Conservation (phyloP, 116 monocot species). For the Posidonia oceanica region DNA sequence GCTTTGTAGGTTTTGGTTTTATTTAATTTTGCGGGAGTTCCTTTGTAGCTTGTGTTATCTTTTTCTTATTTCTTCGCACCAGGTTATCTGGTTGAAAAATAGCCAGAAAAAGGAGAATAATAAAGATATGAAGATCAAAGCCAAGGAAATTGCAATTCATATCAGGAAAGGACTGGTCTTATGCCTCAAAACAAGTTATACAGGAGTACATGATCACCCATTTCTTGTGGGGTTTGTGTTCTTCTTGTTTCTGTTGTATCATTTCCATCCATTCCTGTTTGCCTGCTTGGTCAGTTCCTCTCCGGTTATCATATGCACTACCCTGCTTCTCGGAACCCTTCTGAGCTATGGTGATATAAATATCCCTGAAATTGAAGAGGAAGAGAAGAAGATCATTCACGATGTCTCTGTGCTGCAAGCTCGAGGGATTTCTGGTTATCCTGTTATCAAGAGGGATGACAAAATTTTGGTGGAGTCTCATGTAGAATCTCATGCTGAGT, state of each 20-base stretch:
- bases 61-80: background rate
- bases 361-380: constrained; percentile 28
- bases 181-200: constrained; percentile 18
- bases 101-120: background rate
- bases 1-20: too few species aligned
- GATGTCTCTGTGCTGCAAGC: constrained; percentile 30
- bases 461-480: constrained; percentile 13
- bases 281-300: constrained; percentile 38
- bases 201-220: constrained; percentile 29
- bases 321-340: constrained; percentile 52
- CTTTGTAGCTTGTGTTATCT: too few species aligned
- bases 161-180: constrained; percentile 7
- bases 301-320: constrained; percentile 66
- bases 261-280: constrained; percentile 35
- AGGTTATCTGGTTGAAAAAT: background rate
- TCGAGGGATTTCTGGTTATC: constrained; percentile 5
- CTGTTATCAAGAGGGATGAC: constrained; percentile 23
- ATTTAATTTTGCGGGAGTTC: too few species aligned
- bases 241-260: constrained; percentile 32
- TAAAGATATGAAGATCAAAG: constrained; percentile 4
- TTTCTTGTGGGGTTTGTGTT: constrained; percentile 18
- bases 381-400: constrained; percentile 11
- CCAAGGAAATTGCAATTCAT: background rate
- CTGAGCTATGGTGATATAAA: constrained; percentile 51
- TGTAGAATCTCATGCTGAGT: constrained; percentile 5